Conservation (phyloP, 140 eudicot genomes). For the Oenanthe javanica region DNA sequence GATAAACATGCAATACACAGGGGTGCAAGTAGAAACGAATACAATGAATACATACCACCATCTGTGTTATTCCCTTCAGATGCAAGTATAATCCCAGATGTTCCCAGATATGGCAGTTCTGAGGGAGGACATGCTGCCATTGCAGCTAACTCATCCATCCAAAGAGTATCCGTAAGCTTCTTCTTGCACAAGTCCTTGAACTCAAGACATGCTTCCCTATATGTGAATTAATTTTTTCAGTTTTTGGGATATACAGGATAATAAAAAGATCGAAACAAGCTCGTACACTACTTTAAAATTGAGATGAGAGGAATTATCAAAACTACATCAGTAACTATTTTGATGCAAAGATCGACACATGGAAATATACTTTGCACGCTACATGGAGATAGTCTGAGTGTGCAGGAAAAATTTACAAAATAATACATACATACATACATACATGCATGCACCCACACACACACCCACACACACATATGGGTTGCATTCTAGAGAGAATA, state of each 20-base stretch:
- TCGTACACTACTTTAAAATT: background rate
- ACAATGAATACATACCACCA: slow-evolving; percentile 18
- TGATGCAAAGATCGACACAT: background rate
- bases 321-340: background rate
- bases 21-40: background rate
- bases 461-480: background rate
- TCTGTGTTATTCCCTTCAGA: slow-evolving; percentile 49
- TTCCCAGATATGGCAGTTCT: slow-evolving; percentile 58
- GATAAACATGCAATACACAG: background rate
- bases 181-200: slow-evolving; percentile 78
- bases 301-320: background rate
- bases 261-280: background rate
- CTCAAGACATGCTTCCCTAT: slow-evolving; percentile 83
- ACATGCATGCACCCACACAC: too few relatives aligned
- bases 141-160: slow-evolving; percentile 97
- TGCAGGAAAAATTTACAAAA: background rate
- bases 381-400: background rate
- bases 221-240: background rate
- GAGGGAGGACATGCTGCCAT: slow-evolving; percentile 68
- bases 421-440: background rate
- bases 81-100: slow-evolving; percentile 68
- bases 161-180: slow-evolving; percentile 71
- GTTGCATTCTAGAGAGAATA: too few relatives aligned
- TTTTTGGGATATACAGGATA: background rate
- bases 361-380: background rate